phyloP scores from a whole-genome alignment of 1,284 basidiomycete species.

The Trametes pubescens region DNA sequence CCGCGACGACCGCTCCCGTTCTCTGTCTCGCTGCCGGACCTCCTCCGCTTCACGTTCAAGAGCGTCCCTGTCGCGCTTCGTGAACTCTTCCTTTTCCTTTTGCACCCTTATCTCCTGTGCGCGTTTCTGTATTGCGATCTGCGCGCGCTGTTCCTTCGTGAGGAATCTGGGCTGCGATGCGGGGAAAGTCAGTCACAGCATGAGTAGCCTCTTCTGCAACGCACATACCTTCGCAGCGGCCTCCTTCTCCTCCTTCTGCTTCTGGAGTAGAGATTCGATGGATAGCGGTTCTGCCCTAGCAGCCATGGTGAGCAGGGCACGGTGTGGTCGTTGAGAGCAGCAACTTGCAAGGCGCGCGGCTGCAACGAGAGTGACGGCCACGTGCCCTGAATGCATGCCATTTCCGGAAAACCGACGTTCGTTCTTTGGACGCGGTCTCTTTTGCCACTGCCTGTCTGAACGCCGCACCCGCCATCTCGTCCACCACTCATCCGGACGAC shows the following conservation, averaged over 20 bases:
- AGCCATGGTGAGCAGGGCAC: constrained; percentile 5
- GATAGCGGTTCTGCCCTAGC: constrained; percentile 69
- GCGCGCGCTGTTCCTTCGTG: constrained; percentile 88
- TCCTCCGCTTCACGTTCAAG: constrained; percentile 82
- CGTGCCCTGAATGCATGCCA: constrained; percentile 22
- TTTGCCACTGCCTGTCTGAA: constrained; percentile 26
- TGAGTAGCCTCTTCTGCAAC: neutral
- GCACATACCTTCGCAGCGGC: constrained; percentile 82
- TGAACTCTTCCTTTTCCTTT: constrained; percentile 65
- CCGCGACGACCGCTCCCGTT: constrained; percentile 46
- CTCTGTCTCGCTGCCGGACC: constrained; percentile 57
- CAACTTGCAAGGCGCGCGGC: constrained; percentile 5
- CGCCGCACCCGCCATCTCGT: constrained; percentile 1
- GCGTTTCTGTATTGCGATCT: constrained; percentile 87
- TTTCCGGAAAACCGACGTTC: constrained; percentile 23
- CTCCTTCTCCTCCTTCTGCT: constrained; percentile 88
- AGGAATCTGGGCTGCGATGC: constrained; percentile 83
- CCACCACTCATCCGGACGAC: neutral
- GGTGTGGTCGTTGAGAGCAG: neutral
- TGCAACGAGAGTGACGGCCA: constrained; percentile 18
- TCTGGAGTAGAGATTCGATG: constrained; percentile 85
- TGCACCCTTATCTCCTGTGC: constrained; percentile 78
- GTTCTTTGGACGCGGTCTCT: constrained; percentile 20
- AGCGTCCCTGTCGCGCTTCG: constrained; percentile 64
- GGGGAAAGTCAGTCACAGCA: constrained; percentile 8